These are phyloP conservation scores for Juglanconis juglandina DNA, from an alignment of 2,329 filamentous ascomycete genomes.

Conservation along the genomic window DNA sequence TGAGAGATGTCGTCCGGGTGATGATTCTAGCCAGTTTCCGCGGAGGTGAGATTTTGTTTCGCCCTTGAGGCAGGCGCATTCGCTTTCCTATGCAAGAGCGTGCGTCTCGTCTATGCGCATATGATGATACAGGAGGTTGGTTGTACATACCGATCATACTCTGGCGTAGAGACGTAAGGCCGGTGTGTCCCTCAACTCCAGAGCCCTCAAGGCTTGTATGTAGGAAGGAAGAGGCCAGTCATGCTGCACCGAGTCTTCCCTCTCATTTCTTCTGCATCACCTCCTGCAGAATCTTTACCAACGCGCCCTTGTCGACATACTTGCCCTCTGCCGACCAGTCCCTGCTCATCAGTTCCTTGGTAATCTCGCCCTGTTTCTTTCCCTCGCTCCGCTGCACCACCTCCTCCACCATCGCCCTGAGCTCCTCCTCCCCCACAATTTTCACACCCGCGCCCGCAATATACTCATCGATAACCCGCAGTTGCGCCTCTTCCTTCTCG, in stretches of 20 bases:
- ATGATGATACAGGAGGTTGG: constrained; percentile 5
- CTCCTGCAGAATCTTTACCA: constrained; percentile 61
- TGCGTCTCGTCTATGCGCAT: neutral
- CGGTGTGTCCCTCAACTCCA: neutral
- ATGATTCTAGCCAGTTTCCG: neutral
- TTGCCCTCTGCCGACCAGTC: constrained; percentile 58
- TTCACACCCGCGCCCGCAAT: constrained; percentile 56
- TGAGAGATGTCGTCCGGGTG: neutral
- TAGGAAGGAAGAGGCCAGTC: neutral
- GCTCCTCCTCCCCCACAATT: constrained; percentile 55
- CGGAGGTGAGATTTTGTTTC: neutral
- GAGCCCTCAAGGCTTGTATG: neutral
- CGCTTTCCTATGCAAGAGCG: neutral
- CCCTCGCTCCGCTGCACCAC: constrained; percentile 48
- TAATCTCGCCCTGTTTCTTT: constrained; percentile 20
- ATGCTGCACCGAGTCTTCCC: neutral
- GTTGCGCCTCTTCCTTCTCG: constrained; percentile 66
- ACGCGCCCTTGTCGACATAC: constrained; percentile 58
- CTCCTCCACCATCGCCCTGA: constrained; percentile 50
- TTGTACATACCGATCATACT: constrained; percentile 8
- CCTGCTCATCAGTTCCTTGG: constrained; percentile 42
- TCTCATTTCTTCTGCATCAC: constrained; percentile 19
- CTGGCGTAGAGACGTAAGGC: neutral
- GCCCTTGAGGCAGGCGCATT: neutral
- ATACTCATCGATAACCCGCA: constrained; percentile 64